Conservation (phyloP, 441 rosid genomes). For the Erodium trifolium region DNA sequence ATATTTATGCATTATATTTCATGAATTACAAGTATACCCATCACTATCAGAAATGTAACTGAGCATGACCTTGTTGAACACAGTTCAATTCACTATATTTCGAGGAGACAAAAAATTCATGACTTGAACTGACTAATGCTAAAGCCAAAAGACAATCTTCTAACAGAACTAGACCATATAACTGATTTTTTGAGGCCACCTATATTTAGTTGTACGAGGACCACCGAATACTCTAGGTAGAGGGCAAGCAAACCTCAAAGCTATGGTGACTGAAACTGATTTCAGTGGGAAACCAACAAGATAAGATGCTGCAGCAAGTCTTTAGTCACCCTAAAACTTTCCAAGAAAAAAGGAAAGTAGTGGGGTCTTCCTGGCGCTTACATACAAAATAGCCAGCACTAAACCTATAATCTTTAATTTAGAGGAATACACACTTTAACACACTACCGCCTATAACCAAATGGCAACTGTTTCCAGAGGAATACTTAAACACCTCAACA, state of each 20-base stretch:
- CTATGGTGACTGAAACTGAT: neutral
- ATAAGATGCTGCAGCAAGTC: conserved; percentile 10
- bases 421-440: too few species aligned
- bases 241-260: neutral
- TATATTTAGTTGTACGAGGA: conserved; percentile 2
- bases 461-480: neutral
- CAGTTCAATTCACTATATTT: neutral
- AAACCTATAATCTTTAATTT: neutral
- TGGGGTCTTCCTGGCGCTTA: conserved; percentile 2
- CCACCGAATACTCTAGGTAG: conserved; percentile 4
- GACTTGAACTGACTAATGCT: neutral
- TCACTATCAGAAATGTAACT: neutral
- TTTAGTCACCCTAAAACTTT: neutral
- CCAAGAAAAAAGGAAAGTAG: neutral
- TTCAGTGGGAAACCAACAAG: neutral
- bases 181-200: neutral
- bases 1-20: neutral
- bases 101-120: neutral
- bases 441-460: neutral
- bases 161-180: conserved; percentile 3
- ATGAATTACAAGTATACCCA: conserved; percentile 1
- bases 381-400: neutral
- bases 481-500: too few species aligned
- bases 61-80: neutral
- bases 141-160: neutral